Evolutionary conservation across 2,329 filamentous ascomycete species (phyloP).

Genomic region (Colletotrichum lupini): DNA sequence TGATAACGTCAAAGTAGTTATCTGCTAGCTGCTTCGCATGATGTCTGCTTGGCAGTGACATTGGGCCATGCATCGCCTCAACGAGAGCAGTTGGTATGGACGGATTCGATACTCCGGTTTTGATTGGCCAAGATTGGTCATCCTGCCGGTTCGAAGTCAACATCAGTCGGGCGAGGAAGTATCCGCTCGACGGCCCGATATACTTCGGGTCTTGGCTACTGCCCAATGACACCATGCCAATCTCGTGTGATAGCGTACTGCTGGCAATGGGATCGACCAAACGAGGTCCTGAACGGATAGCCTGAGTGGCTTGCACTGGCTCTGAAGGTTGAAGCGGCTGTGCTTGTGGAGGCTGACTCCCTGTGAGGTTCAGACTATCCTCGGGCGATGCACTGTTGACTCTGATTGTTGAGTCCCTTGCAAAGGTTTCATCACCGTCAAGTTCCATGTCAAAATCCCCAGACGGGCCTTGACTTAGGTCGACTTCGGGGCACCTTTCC

Average conservation of each 20-base stretch:
- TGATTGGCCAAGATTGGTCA: conserved; percentile 28
- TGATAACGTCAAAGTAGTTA: conserved; percentile 60
- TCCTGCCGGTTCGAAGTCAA: conserved; percentile 49
- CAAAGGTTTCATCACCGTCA: conserved; percentile 10
- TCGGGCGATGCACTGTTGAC: conserved; percentile 32
- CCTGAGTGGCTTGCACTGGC: conserved; percentile 27
- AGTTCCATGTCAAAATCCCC: conserved; percentile 5
- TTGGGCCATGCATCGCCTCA: conserved; percentile 46
- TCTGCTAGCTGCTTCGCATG: conserved; percentile 53
- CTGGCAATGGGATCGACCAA: conserved; percentile 36
- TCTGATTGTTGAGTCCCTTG: conserved; percentile 32
- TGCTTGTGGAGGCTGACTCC: not conserved
- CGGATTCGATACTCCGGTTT: not conserved
- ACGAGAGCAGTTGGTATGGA: conserved; percentile 44
- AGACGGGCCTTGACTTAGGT: conserved; percentile 43
- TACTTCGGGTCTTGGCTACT: conserved; percentile 60
- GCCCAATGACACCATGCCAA: conserved; percentile 62
- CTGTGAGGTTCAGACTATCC: not conserved
- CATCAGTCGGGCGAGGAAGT: conserved; percentile 62
- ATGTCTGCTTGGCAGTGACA: conserved; percentile 44
- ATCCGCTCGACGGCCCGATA: conserved; percentile 66
- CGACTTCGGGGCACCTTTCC: conserved; percentile 53
- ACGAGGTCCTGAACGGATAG: conserved; percentile 27
- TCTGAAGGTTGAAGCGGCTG: not conserved
- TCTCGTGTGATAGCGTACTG: conserved; percentile 56